Percentiles rank a stretch among this genome's conserved stretches.
Conservation (phyloP, 805 yeast species). For the Geotrichum ghanense region DNA sequence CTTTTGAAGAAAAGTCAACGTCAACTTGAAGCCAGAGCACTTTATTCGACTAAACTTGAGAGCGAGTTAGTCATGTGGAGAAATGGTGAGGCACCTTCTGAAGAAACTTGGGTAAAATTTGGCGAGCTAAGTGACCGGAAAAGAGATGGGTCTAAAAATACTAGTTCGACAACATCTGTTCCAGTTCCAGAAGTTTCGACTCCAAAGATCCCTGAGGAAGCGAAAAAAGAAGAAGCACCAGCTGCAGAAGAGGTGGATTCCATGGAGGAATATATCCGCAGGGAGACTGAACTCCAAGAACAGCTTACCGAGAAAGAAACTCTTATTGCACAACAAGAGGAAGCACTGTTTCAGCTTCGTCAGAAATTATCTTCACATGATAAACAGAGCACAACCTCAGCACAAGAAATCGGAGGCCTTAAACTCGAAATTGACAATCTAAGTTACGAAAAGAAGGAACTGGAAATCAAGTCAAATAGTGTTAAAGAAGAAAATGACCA, state of each 20-base stretch:
- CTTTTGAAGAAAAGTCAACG: slow-evolving; percentile 27
- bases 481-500: slow-evolving; percentile 13
- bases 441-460: slow-evolving; percentile 16
- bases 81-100: slow-evolving; percentile 22
- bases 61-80: slow-evolving; percentile 30
- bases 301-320: slow-evolving; percentile 20
- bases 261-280: slow-evolving; percentile 17
- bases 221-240: neutral
- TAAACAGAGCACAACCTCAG: slow-evolving; percentile 2
- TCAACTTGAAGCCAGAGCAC: slow-evolving; percentile 16
- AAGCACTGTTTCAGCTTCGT: slow-evolving; percentile 9
- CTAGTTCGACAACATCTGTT: slow-evolving; percentile 2
- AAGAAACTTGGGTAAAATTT: slow-evolving; percentile 18
- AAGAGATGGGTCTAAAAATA: slow-evolving; percentile 4
- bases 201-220: slow-evolving; percentile 4
- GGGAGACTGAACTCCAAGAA: slow-evolving; percentile 25
- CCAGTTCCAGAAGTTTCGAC: slow-evolving; percentile 1
- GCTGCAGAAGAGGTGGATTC: slow-evolving; percentile 2
- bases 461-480: slow-evolving; percentile 10
- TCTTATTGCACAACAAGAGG: slow-evolving; percentile 12
- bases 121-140: too few species aligned
- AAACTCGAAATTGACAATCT: slow-evolving; percentile 13
- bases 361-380: neutral
- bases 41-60: slow-evolving; percentile 32
- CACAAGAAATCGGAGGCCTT: slow-evolving; percentile 7